Evolutionary conservation across 164 flowering plant genomes (phyloP).

Genomic region (Aristolochia contorta): DNA sequence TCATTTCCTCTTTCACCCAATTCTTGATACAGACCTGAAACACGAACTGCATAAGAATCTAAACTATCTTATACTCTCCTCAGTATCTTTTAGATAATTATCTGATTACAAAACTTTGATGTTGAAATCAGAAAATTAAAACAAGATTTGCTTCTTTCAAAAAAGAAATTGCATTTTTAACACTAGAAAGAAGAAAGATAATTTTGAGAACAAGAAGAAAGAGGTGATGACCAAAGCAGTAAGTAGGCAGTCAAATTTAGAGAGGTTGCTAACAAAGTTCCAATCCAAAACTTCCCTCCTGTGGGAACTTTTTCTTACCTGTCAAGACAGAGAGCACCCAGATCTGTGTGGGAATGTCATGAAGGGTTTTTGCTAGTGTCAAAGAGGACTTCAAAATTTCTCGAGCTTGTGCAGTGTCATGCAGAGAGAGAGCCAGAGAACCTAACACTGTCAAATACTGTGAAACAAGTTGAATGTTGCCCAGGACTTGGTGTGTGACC

Average conservation of each 20-base stretch:
- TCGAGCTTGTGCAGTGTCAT: conserved; percentile 84
- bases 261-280: too few relatives aligned
- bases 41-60: conserved; percentile 1
- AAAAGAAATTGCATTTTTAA: too few relatives aligned
- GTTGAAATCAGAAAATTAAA: background rate
- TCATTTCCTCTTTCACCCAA: conserved; percentile 70
- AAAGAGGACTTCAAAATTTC: conserved; percentile 85
- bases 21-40: conserved; percentile 69
- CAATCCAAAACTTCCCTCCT: too few relatives aligned
- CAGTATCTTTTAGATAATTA: background rate
- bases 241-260: too few relatives aligned
- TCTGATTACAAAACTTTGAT: background rate
- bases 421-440: conserved; percentile 83
- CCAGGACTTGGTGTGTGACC: conserved; percentile 71
- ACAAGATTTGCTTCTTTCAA: too few relatives aligned
- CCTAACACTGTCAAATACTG: conserved; percentile 90
- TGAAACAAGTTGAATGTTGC: conserved; percentile 90
- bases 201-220: too few relatives aligned
- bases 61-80: background rate
- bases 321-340: conserved; percentile 87
- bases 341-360: conserved; percentile 83
- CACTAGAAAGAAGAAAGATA: too few relatives aligned
- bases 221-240: too few relatives aligned
- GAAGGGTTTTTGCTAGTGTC: conserved; percentile 86
- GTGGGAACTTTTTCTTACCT: conserved; percentile 22